A percentile compares a stretch with the other conserved stretches of the same genome.
phyloP scores from a whole-genome alignment of 2,329 filamentous ascomycete species.

The Alternaria hordeiaustralica region DNA sequence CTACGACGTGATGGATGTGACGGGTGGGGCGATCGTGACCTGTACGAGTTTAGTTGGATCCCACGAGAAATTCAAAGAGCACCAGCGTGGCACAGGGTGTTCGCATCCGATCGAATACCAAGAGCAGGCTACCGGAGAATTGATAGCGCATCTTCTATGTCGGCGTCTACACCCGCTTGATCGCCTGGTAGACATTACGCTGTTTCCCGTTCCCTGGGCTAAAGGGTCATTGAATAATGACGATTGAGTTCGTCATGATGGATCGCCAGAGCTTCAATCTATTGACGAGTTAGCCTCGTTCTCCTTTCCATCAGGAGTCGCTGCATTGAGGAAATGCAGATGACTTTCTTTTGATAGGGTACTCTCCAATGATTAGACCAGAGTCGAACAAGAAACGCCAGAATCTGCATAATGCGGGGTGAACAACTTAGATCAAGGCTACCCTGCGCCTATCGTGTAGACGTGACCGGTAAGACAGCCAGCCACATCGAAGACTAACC shows the following conservation, averaged over 20 bases:
- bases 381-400: background rate
- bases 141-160: background rate
- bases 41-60: background rate
- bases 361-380: background rate
- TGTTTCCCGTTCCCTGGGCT: background rate
- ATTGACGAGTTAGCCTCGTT: background rate
- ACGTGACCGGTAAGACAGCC: background rate
- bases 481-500: background rate
- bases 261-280: background rate
- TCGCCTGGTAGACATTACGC: background rate
- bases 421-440: background rate
- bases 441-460: background rate
- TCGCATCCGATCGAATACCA: background rate
- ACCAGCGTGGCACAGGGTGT: background rate
- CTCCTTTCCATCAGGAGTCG: background rate
- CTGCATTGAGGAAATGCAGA: background rate
- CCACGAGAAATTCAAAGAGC: background rate
- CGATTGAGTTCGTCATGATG: background rate
- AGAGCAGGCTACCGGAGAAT: background rate
- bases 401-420: background rate
- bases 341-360: background rate
- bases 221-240: background rate
- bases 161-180: background rate
- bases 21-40: conserved; percentile 1
- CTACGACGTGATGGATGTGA: background rate